Evolutionary conservation across 352 stramenopile genomes (phyloP).

Genomic region (Phytopythium boreale): DNA sequence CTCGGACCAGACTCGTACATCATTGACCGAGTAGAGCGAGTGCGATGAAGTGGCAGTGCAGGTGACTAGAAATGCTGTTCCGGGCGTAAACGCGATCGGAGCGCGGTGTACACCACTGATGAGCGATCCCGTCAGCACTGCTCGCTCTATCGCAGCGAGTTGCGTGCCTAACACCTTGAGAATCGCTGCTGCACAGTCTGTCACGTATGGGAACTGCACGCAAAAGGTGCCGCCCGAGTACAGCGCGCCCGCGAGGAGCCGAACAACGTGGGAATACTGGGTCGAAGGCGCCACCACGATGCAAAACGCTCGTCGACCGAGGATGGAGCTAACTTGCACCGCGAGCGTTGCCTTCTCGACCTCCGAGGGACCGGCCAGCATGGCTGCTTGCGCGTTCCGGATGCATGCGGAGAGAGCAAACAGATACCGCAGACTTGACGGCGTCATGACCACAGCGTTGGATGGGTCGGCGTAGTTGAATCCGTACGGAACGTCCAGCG

Average conservation of each 20-base stretch:
- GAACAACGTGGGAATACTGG: constrained; percentile 26
- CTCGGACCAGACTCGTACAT: background rate
- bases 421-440: constrained; percentile 42
- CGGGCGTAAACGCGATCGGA: constrained; percentile 28
- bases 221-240: constrained; percentile 39
- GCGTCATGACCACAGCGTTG: constrained; percentile 31
- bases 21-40: background rate
- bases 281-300: constrained; percentile 10
- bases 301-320: constrained; percentile 43
- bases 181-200: constrained; percentile 9
- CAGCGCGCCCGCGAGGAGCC: constrained; percentile 40
- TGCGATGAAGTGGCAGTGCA: background rate
- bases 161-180: constrained; percentile 25
- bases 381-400: constrained; percentile 25
- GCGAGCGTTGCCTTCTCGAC: constrained; percentile 39
- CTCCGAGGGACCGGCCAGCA: constrained; percentile 18
- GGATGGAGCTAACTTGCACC: constrained; percentile 35
- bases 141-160: constrained; percentile 29
- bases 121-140: constrained; percentile 12
- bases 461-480: constrained; percentile 54
- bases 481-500: constrained; percentile 49
- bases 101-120: constrained; percentile 26
- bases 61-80: constrained; percentile 34
- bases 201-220: constrained; percentile 11
- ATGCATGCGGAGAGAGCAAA: constrained; percentile 51